Evolutionary conservation across 306 rosid species (phyloP), one percentile per base, ranked within the genome.

Genomic region (Arachis stenosperma): DNA sequence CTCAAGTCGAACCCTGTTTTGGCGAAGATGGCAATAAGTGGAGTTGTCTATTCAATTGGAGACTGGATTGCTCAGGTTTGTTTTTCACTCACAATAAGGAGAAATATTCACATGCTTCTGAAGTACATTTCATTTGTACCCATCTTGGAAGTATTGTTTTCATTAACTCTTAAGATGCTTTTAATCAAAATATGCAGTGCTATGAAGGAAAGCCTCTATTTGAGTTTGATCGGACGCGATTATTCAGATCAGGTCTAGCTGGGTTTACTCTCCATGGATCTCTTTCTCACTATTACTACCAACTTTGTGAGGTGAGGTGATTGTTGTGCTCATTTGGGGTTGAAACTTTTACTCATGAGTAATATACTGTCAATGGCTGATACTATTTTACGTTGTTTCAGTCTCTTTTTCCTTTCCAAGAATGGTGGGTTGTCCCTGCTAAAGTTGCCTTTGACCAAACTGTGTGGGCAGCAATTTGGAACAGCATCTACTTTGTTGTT

Each of bases 41-140:
- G 98, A 54, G 67, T 85, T 67, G 96, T 94, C 10, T 94, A 94
- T 75, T 87, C 96, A 67, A 70, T 89, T 22, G 97, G 98, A 80
- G 98, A 94, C 77, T 91, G 98, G 97, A 88, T 94, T 71, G 96
- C 98, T 37, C 97, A 94, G 87, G 96, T 94, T 76, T 65, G 87
- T 59, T 17, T 22, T 51, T 65, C 2, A 72, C 52, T 57, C 41
- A 2, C 4, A 33, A 33, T 33, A 33, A 33, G 27, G 27, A 22
- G 27, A 22, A 22, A 22, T 22, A 22, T 22, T 22, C 27, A 22
- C 27, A 22, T 22, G 27, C 27, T 22, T 22, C 27, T 22, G 27
- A 22, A 22, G 37, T 4, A 33, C 37, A 33, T 33, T 33, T 33
- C 3, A 22, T 56, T 41, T 76, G 64, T 70, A 11, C 33, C 63